Evolutionary conservation across 1,284 basidiomycete species (phyloP), one percentile per base, ranked within the genome.

Genomic region (Butyriboletus pseudospeciosus): DNA sequence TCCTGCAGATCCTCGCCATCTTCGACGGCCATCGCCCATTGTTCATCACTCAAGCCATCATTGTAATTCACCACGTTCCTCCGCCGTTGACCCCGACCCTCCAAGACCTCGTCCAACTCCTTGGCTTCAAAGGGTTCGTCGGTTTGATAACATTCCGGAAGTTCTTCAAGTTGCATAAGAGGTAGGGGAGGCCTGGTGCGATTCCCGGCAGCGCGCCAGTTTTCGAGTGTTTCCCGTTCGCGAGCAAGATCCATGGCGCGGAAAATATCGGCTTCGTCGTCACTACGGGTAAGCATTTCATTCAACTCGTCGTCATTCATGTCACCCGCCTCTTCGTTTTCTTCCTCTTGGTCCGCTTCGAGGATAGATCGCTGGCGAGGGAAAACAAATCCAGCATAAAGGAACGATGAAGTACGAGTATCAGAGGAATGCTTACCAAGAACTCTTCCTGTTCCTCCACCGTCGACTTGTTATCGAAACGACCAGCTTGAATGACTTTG

Each of bases 401-500:
- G 37, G 44, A 54, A 25, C 5, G 16, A 40, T 36, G 14, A 37
- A 23, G 10, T 16, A n/a, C 3, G 17, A 34, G 8, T 51, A 13
- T 44, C 34, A 56, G 36, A 46, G 43, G 61, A 60, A 44, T 57
- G 71, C 87, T 70, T 68, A 92, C 91, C 72, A 98, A 75, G 64
- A 96, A 89, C 67, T 93, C 89, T 70, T 99, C 97, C 65, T 97
- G 94, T 72, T 99, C 97, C 70, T 97, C 95, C 58, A 93, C 91
- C 2, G 94, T 97, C 20, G 95, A 97, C 74, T 98, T 96, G 74
- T 99, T 97, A 73, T 99, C 97, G 78, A 98, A 99, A 56, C 94
- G 93, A 80, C 96, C 96, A 50, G 96, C 96, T 76, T 98, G 94
- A 66, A 98, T 97, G 74, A 99, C 95, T 74, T 99, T 99, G 77